These are phyloP conservation scores for Logfia minima DNA, from an alignment of 129 eudicot genomes.

Conservation along the genomic window DNA sequence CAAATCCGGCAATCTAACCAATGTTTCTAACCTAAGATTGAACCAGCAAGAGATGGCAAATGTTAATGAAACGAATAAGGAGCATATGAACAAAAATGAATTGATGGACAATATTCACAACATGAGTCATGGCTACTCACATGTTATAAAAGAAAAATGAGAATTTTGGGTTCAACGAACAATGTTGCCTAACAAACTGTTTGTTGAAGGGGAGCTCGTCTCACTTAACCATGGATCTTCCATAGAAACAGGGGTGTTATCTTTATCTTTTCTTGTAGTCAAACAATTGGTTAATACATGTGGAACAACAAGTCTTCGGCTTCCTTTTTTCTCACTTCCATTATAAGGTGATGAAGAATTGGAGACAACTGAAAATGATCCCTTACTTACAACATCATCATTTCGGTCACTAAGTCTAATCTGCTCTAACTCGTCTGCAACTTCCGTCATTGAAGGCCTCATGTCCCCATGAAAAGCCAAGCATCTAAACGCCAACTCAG, in stretches of 20 bases:
- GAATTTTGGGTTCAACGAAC: conserved; percentile 35
- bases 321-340: conserved; percentile 53
- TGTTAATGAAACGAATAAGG: not conserved
- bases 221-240: conserved; percentile 70
- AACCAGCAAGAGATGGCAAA: not conserved
- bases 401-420: conserved; percentile 51
- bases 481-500: conserved; percentile 93
- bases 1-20: not conserved
- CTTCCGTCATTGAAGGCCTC: conserved; percentile 96
- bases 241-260: conserved; percentile 63
- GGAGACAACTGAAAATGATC: conserved; percentile 60
- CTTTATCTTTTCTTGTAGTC: conserved; percentile 41
- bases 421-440: conserved; percentile 83
- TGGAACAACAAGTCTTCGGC: conserved; percentile 48
- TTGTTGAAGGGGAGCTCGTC: conserved; percentile 75
- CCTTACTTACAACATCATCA: conserved; percentile 52
- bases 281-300: conserved; percentile 41
- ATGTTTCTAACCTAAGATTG: conserved; percentile 7
- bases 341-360: conserved; percentile 55
- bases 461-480: conserved; percentile 88
- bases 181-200: conserved; percentile 56
- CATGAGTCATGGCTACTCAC: conserved; percentile 8
- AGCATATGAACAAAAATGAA: not conserved
- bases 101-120: conserved; percentile 30
- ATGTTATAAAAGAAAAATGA: not conserved